Percentiles rank a stretch among this genome's conserved stretches.
These are phyloP conservation scores for Parastagonospora avenae DNA, from an alignment of 2,329 filamentous ascomycete species.

Conservation along the genomic window DNA sequence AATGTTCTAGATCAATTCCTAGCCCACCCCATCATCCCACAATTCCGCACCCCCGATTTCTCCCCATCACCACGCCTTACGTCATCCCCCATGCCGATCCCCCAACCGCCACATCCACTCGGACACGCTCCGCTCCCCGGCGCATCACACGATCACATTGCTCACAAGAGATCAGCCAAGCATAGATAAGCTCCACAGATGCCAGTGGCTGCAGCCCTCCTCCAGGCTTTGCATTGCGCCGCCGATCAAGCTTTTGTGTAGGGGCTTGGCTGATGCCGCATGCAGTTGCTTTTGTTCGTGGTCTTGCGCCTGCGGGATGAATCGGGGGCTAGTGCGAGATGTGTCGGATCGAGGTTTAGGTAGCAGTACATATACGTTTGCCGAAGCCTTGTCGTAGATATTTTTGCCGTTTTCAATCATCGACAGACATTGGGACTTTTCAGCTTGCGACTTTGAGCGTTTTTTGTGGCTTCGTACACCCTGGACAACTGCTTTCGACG, in stretches of 20 bases:
- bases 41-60: background rate
- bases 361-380: background rate
- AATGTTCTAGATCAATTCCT: no score
- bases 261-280: slow-evolving; percentile 3
- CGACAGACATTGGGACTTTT: background rate
- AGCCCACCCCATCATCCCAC: background rate
- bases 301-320: slow-evolving; percentile 1
- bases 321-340: background rate
- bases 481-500: slow-evolving; percentile 1
- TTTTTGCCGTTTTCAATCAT: background rate
- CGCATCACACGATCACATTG: slow-evolving; percentile 5
- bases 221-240: background rate
- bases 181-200: slow-evolving; percentile 10
- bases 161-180: slow-evolving; percentile 5
- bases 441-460: background rate
- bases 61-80: background rate
- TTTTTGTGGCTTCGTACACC: background rate
- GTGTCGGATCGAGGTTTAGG: background rate
- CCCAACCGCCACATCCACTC: background rate
- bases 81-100: slow-evolving; percentile 2
- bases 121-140: background rate
- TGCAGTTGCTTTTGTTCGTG: background rate
- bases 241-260: background rate
- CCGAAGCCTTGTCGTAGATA: background rate
- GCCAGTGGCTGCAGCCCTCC: slow-evolving; percentile 5